These are phyloP conservation scores for Lipomyces oligophaga DNA, from an alignment of 805 yeast genomes.

Conservation along the genomic window DNA sequence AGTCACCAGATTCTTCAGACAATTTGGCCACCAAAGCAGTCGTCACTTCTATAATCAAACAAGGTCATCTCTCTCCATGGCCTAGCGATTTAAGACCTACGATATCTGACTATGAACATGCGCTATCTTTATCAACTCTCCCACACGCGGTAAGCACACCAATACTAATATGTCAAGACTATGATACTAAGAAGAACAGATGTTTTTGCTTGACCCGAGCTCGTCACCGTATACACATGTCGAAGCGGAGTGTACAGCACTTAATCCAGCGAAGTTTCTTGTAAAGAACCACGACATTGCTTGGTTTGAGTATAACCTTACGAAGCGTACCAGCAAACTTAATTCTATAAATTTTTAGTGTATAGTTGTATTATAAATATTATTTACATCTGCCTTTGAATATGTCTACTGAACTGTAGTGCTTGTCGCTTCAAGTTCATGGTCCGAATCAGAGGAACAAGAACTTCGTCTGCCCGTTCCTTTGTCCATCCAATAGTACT, in stretches of 20 bases:
- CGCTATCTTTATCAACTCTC: constrained; percentile 68
- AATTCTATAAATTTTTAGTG: constrained; percentile 4
- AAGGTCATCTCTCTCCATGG: constrained; percentile 84
- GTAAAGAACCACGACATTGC: constrained; percentile 38
- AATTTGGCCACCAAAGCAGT: constrained; percentile 31
- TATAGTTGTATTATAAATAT: neutral
- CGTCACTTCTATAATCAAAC: constrained; percentile 72
- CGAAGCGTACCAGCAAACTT: constrained; percentile 35
- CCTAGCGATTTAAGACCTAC: constrained; percentile 56
- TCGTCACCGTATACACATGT: constrained; percentile 69
- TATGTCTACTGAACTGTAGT: constrained; percentile 5
- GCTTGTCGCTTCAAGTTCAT: constrained; percentile 53
- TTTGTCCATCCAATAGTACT: constrained; percentile 75
- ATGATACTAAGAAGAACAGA: no score
- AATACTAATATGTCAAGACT: constrained; percentile 1
- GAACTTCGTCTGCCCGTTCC: constrained; percentile 69
- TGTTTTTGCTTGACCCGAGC: constrained; percentile 64
- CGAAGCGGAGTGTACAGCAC: constrained; percentile 7
- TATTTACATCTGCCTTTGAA: neutral
- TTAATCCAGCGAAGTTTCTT: constrained; percentile 16
- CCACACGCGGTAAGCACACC: constrained; percentile 50
- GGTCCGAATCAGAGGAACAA: constrained; percentile 79
- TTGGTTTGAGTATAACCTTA: constrained; percentile 71
- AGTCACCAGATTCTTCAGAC: no score
- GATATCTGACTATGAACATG: constrained; percentile 64